Conservation (phyloP, 352 stramenopile species). For the Phytophthora aleatoria region DNA sequence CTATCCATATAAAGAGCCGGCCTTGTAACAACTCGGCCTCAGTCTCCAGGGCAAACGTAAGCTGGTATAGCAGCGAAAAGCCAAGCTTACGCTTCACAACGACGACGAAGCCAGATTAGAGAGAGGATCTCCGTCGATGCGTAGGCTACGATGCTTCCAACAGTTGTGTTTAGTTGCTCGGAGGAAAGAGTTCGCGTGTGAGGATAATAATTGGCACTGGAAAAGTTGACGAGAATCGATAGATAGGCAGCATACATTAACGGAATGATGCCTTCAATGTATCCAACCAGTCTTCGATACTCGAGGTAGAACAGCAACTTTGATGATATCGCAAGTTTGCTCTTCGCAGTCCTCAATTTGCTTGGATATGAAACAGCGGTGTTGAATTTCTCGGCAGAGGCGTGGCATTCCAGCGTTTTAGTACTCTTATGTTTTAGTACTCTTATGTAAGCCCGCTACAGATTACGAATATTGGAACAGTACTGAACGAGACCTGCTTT, state of each 20-base stretch:
- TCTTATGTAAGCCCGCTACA: background rate
- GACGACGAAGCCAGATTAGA: slow-evolving; percentile 7
- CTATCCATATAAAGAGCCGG: slow-evolving; percentile 33
- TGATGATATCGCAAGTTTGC: background rate
- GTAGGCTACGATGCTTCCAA: slow-evolving; percentile 3
- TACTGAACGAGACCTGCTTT: background rate
- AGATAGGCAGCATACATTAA: slow-evolving; percentile 25
- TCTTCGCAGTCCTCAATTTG: background rate
- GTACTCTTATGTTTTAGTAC: no score
- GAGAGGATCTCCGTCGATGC: background rate
- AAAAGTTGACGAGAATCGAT: slow-evolving; percentile 20
- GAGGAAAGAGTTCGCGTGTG: background rate
- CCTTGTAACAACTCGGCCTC: slow-evolving; percentile 29
- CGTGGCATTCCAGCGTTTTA: background rate
- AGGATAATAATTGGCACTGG: slow-evolving; percentile 34
- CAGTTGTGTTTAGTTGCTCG: slow-evolving; percentile 8
- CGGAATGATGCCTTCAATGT: slow-evolving; percentile 14
- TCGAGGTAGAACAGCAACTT: background rate
- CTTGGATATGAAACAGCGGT: background rate
- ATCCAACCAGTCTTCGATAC: slow-evolving; percentile 5
- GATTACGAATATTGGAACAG: background rate
- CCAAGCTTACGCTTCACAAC: slow-evolving; percentile 17
- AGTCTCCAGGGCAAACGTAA: slow-evolving; percentile 48
- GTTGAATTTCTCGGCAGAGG: background rate
- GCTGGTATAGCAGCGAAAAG: slow-evolving; percentile 28